Base-by-base conservation (phyloP, 805 yeast genomes). In the Kazachstania psychrophila region DNA sequence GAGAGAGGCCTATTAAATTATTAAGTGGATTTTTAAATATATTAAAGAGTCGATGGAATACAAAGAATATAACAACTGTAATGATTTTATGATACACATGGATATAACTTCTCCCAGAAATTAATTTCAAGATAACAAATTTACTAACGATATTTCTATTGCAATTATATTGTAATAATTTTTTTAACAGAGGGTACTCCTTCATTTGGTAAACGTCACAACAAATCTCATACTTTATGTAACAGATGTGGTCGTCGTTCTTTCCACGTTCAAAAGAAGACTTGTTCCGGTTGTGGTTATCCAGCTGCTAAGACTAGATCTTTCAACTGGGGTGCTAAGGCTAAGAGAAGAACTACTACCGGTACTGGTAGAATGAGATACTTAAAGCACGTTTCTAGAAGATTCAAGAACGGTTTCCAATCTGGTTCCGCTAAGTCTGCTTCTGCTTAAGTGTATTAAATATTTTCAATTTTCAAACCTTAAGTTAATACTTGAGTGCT, bases 291-390 rank as follows among this genome's bases (percentile, higher is more conserved):
- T 58, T 89, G 98, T 77, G 98, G 98, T 65, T 89, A 89, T 82
- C 98, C 98, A 74, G 86, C 97, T 64, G 96, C 97, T 61, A 92
- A 92, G 78, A 69, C 82, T 72, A 88, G 98, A 84, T 79, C 85
- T 64, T 82, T 74, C 95, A 92, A 89, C 96, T 89, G 98, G 98
- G 95, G 94, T 70, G 72, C 73, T 57, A 89, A 89, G 83, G 95
- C 96, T 66, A 85, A 88, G 82, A 86, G 98, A 86, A 87, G 98
- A 85, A 82, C 84, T 72, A 92, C 98, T 58, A 88, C 96, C 60
- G 98, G 98, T 78, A 79, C 96, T 69, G 98, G 98, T 73, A 92
- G 98, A 76, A 85, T 86, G 94, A 76, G 88, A 70, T 77, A 89
- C 87, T 79, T 92, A 72, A 89, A 89, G 79, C 79, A 79, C 73